Evolutionary conservation across 768 basidiomycete genomes (phyloP), one percentile per base, ranked within the genome.

Genomic region (Candolleomyces eurysporus): DNA sequence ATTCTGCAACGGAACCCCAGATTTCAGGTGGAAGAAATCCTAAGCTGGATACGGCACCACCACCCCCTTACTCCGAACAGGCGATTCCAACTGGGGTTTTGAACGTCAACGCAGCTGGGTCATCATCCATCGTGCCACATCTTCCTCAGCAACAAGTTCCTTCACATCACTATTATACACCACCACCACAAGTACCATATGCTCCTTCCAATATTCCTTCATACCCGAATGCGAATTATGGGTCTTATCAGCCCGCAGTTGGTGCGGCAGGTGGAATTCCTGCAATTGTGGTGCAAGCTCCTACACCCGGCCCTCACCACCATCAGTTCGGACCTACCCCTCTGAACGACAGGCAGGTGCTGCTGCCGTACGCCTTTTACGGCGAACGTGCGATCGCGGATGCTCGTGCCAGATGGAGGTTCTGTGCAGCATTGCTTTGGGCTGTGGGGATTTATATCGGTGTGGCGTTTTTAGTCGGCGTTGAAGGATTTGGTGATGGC

Each of bases 361-460:
- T 74, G 9, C 66, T 78, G 21, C 76, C 75, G 42, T 75, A 78
- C 56, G 73, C 73, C 22, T 78, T 80, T 67, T 76, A 79, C 62
- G 78, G 75, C 17, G 61, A 67, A 10, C 65, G 65, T 16, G 70
- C 65, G 11, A 68, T 69, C 10, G 76, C 77, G 30, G 78, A 76
- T 65, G 50, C 67, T 3, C 68, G 79, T 55, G 79, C 79, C 22
- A 68, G 73, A 42, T 65, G 69, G 69, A 68, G 80, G 65, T 80
- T 81, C 65, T 65, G 71, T 8, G 68, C 66, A 22, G 71, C 73
- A 8, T 49, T 75, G 30, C 42, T 72, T 43, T 73, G 72, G 60
- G 76, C 72, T 14, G 9, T 76, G 10, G 66, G 62, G 5, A 39
- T 75, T 9, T 76, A 68, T 63, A 19, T 72, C 40, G 43, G 73